These are phyloP conservation scores for Geotrichum carabidarum DNA, from an alignment of 1,139 yeast species.

Conservation along the genomic window DNA sequence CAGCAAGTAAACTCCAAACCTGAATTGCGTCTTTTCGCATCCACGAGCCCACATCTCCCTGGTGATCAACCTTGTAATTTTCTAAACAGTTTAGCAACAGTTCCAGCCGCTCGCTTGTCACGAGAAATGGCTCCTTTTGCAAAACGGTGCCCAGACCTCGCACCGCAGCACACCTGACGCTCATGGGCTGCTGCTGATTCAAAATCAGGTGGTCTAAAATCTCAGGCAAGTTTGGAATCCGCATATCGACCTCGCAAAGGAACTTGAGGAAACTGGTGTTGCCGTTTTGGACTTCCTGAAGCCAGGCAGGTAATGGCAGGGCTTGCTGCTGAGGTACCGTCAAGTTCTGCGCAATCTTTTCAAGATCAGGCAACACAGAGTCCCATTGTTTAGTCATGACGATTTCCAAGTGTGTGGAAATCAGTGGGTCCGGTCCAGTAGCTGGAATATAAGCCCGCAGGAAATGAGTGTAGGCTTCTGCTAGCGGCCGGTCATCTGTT, in stretches of 20 bases:
- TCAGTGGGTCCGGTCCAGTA: background rate
- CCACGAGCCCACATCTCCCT: constrained; percentile 59
- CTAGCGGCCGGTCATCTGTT: constrained; percentile 9
- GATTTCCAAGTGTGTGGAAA: constrained; percentile 4
- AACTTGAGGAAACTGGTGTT: constrained; percentile 6
- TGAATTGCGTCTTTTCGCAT: constrained; percentile 52
- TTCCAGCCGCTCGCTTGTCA: constrained; percentile 1
- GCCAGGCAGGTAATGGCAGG: constrained; percentile 3
- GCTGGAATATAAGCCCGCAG: background rate
- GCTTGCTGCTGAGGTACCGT: background rate
- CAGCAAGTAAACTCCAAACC: constrained; percentile 13
- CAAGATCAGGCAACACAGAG: background rate
- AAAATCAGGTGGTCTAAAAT: background rate
- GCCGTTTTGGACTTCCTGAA: constrained; percentile 3
- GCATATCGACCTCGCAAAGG: constrained; percentile 1
- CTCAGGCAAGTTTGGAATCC: background rate
- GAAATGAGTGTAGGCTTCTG: constrained; percentile 15
- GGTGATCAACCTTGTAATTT: constrained; percentile 37
- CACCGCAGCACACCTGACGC: constrained; percentile 6
- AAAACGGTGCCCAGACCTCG: constrained; percentile 2
- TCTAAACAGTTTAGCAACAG: constrained; percentile 27
- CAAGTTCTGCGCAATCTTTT: constrained; percentile 2
- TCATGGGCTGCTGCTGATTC: background rate
- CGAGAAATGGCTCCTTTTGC: background rate
- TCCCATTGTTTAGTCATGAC: constrained; percentile 4